phyloP scores from a whole-genome alignment of 495 filamentous ascomycete genomes.

The Corynascus novoguineensis region DNA sequence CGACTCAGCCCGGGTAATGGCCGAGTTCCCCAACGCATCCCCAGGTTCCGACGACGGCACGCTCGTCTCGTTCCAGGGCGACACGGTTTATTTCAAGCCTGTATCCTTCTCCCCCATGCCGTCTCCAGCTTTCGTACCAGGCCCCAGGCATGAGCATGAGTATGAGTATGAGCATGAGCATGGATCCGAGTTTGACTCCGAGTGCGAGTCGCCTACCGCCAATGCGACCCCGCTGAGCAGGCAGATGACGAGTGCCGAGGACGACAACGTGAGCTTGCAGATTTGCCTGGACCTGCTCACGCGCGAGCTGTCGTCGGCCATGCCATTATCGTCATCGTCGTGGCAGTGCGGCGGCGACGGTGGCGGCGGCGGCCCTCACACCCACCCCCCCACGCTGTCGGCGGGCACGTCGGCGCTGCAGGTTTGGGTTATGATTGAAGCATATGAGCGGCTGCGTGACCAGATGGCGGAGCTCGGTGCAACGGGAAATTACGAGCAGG shows the following conservation, averaged over 20 bases:
- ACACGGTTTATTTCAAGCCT: slow-evolving; percentile 37
- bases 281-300: slow-evolving; percentile 40
- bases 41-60: slow-evolving; percentile 42
- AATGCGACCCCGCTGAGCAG: background rate
- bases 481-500: slow-evolving; percentile 19
- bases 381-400: slow-evolving; percentile 18
- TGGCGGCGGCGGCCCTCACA: too few species aligned
- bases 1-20: background rate
- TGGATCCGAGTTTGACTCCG: too few species aligned
- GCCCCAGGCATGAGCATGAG: too few species aligned
- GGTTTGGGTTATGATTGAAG: slow-evolving; percentile 51
- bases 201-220: too few species aligned
- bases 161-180: too few species aligned
- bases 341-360: too few species aligned
- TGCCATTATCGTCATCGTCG: too few species aligned
- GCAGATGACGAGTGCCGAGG: background rate
- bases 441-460: slow-evolving; percentile 42
- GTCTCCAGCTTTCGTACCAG: slow-evolving; percentile 6
- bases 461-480: slow-evolving; percentile 25
- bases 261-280: slow-evolving; percentile 33
- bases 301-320: slow-evolving; percentile 37
- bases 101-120: slow-evolving; percentile 31
- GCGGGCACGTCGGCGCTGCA: slow-evolving; percentile 49
- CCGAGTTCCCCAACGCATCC: slow-evolving; percentile 10
- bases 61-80: slow-evolving; percentile 41